A percentile compares a stretch with the other conserved stretches of the same genome.
Conservation (phyloP, 441 rosid species). For the Gossypium trilobum region DNA sequence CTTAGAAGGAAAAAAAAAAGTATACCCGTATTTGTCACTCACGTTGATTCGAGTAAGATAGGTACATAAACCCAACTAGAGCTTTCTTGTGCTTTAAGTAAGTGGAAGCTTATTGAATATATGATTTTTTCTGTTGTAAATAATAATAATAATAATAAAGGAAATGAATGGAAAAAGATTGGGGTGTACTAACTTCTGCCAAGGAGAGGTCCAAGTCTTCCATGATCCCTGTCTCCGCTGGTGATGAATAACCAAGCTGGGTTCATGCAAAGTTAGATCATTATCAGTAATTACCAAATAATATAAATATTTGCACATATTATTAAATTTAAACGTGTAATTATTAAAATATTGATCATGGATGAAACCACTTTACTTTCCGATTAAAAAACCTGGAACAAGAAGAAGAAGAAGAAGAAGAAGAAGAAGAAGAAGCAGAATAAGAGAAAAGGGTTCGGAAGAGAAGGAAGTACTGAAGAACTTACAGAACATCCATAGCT, state of each 20-base stretch:
- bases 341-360: too few species aligned
- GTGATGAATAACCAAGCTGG: conserved; percentile 63
- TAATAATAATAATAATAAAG: not conserved
- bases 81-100: conserved; percentile 3
- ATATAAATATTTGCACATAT: not conserved
- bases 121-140: not conserved
- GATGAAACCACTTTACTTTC: too few species aligned
- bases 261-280: not conserved
- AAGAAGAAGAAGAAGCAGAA: too few species aligned
- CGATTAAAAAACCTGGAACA: not conserved
- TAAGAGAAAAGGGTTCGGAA: not conserved
- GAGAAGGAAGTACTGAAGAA: not conserved
- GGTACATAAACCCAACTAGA: not conserved
- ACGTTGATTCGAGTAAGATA: not conserved
- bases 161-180: not conserved
- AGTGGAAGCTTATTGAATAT: not conserved
- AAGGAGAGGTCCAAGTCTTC: conserved; percentile 42
- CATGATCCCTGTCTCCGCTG: conserved; percentile 44
- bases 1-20: not conserved
- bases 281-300: not conserved
- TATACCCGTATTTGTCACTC: not conserved
- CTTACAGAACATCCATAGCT: conserved; percentile 50
- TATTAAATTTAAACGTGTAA: too few species aligned
- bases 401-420: not conserved
- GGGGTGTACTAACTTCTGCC: conserved; percentile 29